Percentiles rank a stretch among this genome's conserved stretches.
These are phyloP conservation scores for Solanum stenotomum DNA, from an alignment of 257 asterid species.

Conservation along the genomic window DNA sequence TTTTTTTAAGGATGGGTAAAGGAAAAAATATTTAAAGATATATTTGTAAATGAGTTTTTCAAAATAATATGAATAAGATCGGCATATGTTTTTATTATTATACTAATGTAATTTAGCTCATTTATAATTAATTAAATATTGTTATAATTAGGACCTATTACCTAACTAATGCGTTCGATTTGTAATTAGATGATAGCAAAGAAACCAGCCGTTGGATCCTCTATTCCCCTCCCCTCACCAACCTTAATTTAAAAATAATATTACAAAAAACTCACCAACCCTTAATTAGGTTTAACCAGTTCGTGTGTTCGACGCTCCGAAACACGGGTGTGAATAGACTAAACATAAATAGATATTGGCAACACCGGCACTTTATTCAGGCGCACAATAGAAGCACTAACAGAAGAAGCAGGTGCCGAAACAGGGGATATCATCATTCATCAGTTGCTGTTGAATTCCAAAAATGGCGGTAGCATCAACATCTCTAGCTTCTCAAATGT, in stretches of 20 bases:
- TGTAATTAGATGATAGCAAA: neutral
- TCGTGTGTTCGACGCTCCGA: neutral
- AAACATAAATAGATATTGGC: neutral
- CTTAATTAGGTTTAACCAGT: neutral
- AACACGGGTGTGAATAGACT: neutral
- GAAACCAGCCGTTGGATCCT: neutral
- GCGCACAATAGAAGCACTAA: neutral
- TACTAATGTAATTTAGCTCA: neutral
- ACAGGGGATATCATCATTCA: neutral
- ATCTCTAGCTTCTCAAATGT: conserved; percentile 27
- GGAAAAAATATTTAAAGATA: too few relatives aligned
- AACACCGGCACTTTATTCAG: neutral
- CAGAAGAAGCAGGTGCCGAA: neutral
- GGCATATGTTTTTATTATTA: neutral
- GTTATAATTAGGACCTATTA: neutral
- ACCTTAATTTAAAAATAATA: neutral
- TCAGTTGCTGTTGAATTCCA: neutral
- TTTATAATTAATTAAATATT: neutral
- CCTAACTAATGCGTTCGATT: neutral
- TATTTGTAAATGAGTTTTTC: neutral
- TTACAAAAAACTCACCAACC: neutral
- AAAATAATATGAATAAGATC: too few relatives aligned
- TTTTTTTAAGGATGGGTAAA: neutral
- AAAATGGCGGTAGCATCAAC: conserved; percentile 41
- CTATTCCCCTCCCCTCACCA: neutral